Percentiles rank a stretch among this genome's conserved stretches.
phyloP scores from a whole-genome alignment of 179 eudicot species.

The Pouteria campechiana region DNA sequence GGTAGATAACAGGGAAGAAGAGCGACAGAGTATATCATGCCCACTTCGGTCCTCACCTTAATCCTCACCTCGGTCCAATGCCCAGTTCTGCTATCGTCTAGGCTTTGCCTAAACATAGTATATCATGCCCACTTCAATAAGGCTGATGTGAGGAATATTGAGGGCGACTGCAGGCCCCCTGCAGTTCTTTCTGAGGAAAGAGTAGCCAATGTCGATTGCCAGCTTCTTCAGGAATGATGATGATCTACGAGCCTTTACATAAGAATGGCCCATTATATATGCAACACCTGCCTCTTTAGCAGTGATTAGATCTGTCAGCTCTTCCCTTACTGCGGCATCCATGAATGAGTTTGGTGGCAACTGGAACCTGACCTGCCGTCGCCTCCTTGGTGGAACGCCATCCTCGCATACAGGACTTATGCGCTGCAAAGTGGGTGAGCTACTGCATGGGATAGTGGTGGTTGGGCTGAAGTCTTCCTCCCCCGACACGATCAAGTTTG shows the following conservation, averaged over 20 bases:
- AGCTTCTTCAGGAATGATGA: slow-evolving; percentile 63
- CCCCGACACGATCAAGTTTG: slow-evolving; percentile 36
- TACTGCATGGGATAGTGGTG: slow-evolving; percentile 48
- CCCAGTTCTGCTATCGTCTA: no score
- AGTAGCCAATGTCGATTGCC: slow-evolving; percentile 76
- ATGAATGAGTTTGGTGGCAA: slow-evolving; percentile 42
- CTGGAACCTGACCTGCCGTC: slow-evolving; percentile 59
- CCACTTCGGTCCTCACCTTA: no score
- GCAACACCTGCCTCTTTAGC: slow-evolving; percentile 96
- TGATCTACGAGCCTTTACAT: slow-evolving; percentile 72
- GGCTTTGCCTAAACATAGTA: slow-evolving; percentile 87
- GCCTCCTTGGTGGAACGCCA: slow-evolving; percentile 43
- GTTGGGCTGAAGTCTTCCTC: slow-evolving; percentile 20
- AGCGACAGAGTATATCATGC: no score
- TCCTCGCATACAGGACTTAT: slow-evolving; percentile 69
- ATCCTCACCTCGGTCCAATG: no score
- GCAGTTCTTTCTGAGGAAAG: slow-evolving; percentile 91
- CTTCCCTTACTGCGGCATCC: slow-evolving; percentile 54
- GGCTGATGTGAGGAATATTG: slow-evolving; percentile 91
- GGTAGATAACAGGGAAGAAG: no score
- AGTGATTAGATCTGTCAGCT: slow-evolving; percentile 61
- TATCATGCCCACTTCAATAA: slow-evolving; percentile 94
- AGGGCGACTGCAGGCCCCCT: slow-evolving; percentile 94
- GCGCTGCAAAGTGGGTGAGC: slow-evolving; percentile 60
- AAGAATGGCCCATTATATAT: slow-evolving; percentile 86